Evolutionary conservation across 371 early-diverging fungal genomes (phyloP).

Genomic region (Mucor sp.): DNA sequence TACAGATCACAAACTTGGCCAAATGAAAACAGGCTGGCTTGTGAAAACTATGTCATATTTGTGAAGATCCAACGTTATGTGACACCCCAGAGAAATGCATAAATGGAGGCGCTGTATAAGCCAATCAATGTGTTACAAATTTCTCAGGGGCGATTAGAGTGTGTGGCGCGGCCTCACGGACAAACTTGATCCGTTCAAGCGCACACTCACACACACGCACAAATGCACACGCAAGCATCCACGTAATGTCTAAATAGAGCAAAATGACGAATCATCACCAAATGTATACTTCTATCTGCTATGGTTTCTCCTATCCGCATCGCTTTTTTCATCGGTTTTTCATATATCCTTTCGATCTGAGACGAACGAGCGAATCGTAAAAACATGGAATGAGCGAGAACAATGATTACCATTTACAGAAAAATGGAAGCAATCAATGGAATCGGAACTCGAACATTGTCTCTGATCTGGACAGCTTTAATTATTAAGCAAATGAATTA

Average conservation of each 20-base stretch:
- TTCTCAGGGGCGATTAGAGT: neutral
- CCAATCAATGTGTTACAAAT: neutral
- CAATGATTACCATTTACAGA: neutral
- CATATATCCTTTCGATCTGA: neutral
- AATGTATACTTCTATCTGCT: neutral
- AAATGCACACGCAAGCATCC: neutral
- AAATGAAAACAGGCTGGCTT: neutral
- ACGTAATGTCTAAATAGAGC: neutral
- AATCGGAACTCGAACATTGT: neutral
- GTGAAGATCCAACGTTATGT: neutral
- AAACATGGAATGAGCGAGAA: neutral
- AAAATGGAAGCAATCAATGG: constrained; percentile 1
- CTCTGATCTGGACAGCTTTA: neutral
- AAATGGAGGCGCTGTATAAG: neutral
- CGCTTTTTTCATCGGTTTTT: neutral
- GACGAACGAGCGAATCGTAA: neutral
- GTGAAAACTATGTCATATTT: neutral
- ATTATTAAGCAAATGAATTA: neutral
- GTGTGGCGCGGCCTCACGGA: neutral
- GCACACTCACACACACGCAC: neutral
- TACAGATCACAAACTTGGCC: neutral
- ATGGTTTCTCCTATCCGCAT: neutral
- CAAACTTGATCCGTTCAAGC: neutral
- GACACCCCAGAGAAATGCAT: neutral
- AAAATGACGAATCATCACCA: neutral